Evolutionary conservation across 1,139 yeast genomes (phyloP), one percentile per base, ranked within the genome.

Genomic region (Zygosaccharomyces pseudobailii): DNA sequence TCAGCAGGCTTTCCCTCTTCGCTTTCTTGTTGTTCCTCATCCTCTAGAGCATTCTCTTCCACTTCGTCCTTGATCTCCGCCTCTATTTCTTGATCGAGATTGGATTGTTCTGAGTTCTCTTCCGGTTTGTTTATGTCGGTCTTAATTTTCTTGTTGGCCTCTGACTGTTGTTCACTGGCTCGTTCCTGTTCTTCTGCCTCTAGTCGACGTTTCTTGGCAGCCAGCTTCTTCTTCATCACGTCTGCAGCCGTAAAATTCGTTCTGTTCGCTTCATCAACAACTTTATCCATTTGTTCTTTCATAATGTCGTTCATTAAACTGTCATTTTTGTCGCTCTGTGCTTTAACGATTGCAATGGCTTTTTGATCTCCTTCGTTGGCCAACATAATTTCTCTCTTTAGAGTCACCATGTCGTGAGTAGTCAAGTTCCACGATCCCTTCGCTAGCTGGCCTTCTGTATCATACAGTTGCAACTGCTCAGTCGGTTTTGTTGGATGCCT

Each of bases 311-410:
- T 57, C 45, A 55, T 43, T n/a, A 58, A 43, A 41, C 49, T 51
- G 37, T 57, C 56, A 36, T 60, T 63, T 42, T 61, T 58, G 36
- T 57, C 65, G 50, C 67, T 60, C 46, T 59, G 60, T 2, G 56
- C 75, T 55, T 80, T 80, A 60, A 87, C 69, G 6, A 77, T 76
- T 19, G 80, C 83, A 6, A 90, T 87, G 1, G 90, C 92, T 46
- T 76, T 77, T 42, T 77, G 74, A 63, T 87, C 84, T 24, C 89
- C 87, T 71, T 82, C 74, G 55, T 84, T 84, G 0, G 95, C 95
- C 57, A 82, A 71, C 36, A 84, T 84, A n/a, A 86, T 75, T 19
- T 80, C 78, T 41, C 75, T 81, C 41, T 84, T 73, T 57, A 84
- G 77, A 45, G 79, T 76, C 9, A 84, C 94, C 58, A 87, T 75